Percentiles rank a stretch among this genome's conserved stretches.
These are phyloP conservation scores for Tillandsia fasciculata DNA, from an alignment of 176 grass and related monocot species.

Conservation along the genomic window DNA sequence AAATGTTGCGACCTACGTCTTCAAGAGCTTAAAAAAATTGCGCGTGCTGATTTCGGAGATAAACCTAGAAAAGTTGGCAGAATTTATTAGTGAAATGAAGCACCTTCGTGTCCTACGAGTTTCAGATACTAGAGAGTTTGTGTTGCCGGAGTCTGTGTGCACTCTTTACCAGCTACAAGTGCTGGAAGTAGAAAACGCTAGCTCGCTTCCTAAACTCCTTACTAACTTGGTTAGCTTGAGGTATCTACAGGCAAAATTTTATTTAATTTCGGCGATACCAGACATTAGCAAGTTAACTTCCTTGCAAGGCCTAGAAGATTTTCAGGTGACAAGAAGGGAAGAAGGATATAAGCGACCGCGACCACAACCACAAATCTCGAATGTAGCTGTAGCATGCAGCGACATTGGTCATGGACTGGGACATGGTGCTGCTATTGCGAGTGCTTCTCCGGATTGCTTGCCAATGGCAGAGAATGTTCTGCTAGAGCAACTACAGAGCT, in stretches of 20 bases:
- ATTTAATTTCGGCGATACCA: background rate
- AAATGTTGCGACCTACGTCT: background rate
- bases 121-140: background rate
- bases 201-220: conserved; percentile 5
- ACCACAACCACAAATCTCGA: no score
- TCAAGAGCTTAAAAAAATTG: conserved; percentile 10
- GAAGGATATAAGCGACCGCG: conserved; percentile 22
- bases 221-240: conserved; percentile 17
- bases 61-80: background rate
- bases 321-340: conserved; percentile 13
- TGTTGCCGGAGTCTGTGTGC: conserved; percentile 20
- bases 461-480: no score
- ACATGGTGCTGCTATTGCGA: no score
- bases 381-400: no score
- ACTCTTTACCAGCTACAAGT: conserved; percentile 27
- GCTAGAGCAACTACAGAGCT: conserved; percentile 15
- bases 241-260: background rate
- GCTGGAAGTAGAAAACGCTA: background rate
- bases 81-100: conserved; percentile 12
- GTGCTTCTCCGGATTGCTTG: no score
- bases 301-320: conserved; percentile 6
- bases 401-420: no score
- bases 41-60: conserved; percentile 5
- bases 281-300: conserved; percentile 17
- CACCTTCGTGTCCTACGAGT: conserved; percentile 14